phyloP scores from a whole-genome alignment of 768 basidiomycete genomes.

The Ramaria rubella region DNA sequence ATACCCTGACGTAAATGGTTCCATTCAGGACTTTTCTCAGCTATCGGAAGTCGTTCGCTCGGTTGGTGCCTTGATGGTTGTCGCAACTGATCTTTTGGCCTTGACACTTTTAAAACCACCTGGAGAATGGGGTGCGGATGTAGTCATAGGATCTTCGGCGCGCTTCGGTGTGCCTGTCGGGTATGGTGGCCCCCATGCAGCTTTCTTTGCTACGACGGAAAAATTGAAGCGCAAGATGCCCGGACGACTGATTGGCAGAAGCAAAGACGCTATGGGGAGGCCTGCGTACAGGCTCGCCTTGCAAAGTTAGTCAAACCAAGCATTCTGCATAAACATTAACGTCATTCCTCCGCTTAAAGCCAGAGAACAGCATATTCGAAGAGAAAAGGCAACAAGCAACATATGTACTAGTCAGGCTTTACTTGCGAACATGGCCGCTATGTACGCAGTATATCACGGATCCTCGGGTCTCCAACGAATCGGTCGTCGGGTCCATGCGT shows the following conservation, averaged over 20 bases:
- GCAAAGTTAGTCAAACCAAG: conserved; percentile 66
- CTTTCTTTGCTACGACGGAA: conserved; percentile 93
- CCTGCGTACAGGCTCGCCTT: conserved; percentile 88
- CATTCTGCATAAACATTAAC: too few species aligned
- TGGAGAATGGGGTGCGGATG: conserved; percentile 98
- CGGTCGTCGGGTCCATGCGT: conserved; percentile 83
- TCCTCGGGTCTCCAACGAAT: conserved; percentile 79
- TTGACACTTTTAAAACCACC: conserved; percentile 90
- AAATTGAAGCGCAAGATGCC: conserved; percentile 96
- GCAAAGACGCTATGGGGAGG: conserved; percentile 76
- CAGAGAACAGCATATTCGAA: conserved; percentile 93
- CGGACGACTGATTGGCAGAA: conserved; percentile 89
- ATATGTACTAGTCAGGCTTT: conserved; percentile 98
- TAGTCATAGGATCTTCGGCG: conserved; percentile 91
- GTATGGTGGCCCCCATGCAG: conserved; percentile 97
- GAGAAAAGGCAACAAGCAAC: conserved; percentile 97
- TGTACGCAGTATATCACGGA: conserved; percentile 98
- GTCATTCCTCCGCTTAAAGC: conserved; percentile 37
- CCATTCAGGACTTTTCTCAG: conserved; percentile 62
- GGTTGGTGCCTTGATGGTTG: conserved; percentile 72
- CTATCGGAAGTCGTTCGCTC: conserved; percentile 66
- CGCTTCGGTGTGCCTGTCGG: conserved; percentile 96
- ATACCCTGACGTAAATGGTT: conserved; percentile 89
- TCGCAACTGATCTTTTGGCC: conserved; percentile 88
- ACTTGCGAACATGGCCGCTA: conserved; percentile 98